Evolutionary conservation across 768 basidiomycete genomes (phyloP).

Genomic region (Solioccasus polychromus): DNA sequence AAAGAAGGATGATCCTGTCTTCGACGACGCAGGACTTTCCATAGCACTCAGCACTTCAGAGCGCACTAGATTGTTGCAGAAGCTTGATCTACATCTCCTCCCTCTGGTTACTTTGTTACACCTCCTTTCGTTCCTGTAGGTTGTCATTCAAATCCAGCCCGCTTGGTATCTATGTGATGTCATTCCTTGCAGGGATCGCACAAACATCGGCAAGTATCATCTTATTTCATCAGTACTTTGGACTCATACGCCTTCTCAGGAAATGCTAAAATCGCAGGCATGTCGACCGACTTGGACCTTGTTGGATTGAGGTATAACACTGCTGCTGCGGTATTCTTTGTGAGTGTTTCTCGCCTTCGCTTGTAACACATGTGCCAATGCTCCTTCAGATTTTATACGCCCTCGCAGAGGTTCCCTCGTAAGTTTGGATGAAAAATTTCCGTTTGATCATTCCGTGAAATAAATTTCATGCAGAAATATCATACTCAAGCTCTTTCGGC

Average conservation of each 20-base stretch:
- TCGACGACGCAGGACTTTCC: background rate
- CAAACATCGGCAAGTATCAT: slow-evolving; percentile 40
- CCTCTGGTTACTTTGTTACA: slow-evolving; percentile 45
- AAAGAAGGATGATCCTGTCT: slow-evolving; percentile 9
- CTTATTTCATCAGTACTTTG: no score
- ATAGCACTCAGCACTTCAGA: slow-evolving; percentile 16
- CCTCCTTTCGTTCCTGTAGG: slow-evolving; percentile 46
- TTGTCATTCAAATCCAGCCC: slow-evolving; percentile 1
- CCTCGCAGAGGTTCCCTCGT: slow-evolving; percentile 39
- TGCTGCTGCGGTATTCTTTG: slow-evolving; percentile 39
- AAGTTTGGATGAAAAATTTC: slow-evolving; percentile 6
- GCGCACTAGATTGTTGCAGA: slow-evolving; percentile 34
- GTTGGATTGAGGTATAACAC: slow-evolving; percentile 35
- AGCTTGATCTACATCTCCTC: slow-evolving; percentile 43
- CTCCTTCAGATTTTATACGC: slow-evolving; percentile 35
- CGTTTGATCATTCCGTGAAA: background rate
- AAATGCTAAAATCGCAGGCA: slow-evolving; percentile 44
- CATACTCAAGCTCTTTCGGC: slow-evolving; percentile 33
- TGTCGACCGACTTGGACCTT: slow-evolving; percentile 37
- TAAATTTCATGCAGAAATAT: slow-evolving; percentile 34
- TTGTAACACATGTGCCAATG: background rate
- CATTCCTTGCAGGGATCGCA: slow-evolving; percentile 36
- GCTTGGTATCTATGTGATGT: background rate
- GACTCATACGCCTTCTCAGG: slow-evolving; percentile 21
- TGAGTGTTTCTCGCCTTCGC: slow-evolving; percentile 8